These are phyloP conservation scores for Aspergillus sergii DNA, from an alignment of 2,329 filamentous ascomycete species.

Conservation along the genomic window DNA sequence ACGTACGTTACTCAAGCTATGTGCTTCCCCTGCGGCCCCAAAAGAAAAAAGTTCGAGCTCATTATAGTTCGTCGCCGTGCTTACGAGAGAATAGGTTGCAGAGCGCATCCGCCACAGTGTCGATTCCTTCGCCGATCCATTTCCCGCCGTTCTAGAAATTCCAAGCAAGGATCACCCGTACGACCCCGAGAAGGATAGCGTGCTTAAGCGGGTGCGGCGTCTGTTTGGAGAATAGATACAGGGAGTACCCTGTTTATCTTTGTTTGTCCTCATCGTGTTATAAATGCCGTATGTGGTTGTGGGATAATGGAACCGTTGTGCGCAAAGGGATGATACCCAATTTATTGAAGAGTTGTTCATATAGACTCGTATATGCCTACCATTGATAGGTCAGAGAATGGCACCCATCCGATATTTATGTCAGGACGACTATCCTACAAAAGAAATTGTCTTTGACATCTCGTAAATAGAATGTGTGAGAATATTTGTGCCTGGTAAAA, in stretches of 20 bases:
- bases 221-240: slow-evolving; percentile 61
- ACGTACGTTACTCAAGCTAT: slow-evolving; percentile 59
- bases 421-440: neutral
- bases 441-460: neutral
- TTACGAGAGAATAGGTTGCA: slow-evolving; percentile 66
- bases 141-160: slow-evolving; percentile 95
- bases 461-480: neutral
- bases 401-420: neutral
- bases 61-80: neutral
- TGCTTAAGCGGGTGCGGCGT: slow-evolving; percentile 81
- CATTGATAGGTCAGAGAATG: neutral
- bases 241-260: slow-evolving; percentile 1
- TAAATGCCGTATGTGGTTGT: neutral
- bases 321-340: slow-evolving; percentile 22
- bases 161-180: slow-evolving; percentile 99
- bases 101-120: slow-evolving; percentile 90
- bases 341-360: slow-evolving; percentile 11
- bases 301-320: slow-evolving; percentile 3
- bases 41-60: too few species aligned
- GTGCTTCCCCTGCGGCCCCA: neutral
- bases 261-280: neutral
- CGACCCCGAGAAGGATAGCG: slow-evolving; percentile 98
- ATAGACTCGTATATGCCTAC: slow-evolving; percentile 6
- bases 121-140: slow-evolving; percentile 89
- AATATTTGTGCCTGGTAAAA: neutral